Evolutionary conservation across 257 asterid species (phyloP), one percentile per base, ranked within the genome.

Genomic region (Paraleonurus japonicus): DNA sequence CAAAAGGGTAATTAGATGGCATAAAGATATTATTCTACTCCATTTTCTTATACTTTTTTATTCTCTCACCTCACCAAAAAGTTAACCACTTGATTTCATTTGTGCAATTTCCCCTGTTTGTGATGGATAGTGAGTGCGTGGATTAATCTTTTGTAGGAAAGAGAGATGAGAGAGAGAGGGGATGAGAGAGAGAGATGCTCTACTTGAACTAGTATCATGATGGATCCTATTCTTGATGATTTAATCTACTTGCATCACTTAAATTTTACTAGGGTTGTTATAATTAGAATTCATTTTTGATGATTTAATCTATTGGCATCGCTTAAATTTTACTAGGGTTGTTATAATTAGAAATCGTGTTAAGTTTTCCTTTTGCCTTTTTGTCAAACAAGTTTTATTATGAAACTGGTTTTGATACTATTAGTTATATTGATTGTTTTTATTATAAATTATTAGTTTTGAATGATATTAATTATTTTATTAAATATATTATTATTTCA

Each of bases 1-100:
- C 84, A 80, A 72, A 81, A 70, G 61, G 62, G 87, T 75, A 81
- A 82, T 82, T 87, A 83, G 83, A 76, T 75, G 85, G 70, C 74
- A 81, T 64, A 83, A 81, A 77, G 86, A 80, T 72, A 78, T 77
- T 78, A 77, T 75, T 80, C 73, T 69, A 59, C 82, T 79, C 77
- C 68, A 71, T 71, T 66, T 74, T 62, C 23, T 73, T 47, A 69
- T 78, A 71, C 84, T 77, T 68, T 61, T 51, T 77, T 76, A 63
- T 58, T 69, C 70, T 63, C 62, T 48, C 72, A 65, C 24, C 84
- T 70, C 79, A 72, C 82, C 72, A 47, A 61, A 83, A 76, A 68
- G 78, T 26, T 71, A 41, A 57, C 68, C 72, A 59, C 81, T 28
- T 64, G 12, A 57, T 79, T 63, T 54, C 59, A 27, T 73, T 63